Evolutionary conservation across 805 yeast genomes (phyloP), one percentile per base, ranked within the genome.

Genomic region (Clavispora fructus): DNA sequence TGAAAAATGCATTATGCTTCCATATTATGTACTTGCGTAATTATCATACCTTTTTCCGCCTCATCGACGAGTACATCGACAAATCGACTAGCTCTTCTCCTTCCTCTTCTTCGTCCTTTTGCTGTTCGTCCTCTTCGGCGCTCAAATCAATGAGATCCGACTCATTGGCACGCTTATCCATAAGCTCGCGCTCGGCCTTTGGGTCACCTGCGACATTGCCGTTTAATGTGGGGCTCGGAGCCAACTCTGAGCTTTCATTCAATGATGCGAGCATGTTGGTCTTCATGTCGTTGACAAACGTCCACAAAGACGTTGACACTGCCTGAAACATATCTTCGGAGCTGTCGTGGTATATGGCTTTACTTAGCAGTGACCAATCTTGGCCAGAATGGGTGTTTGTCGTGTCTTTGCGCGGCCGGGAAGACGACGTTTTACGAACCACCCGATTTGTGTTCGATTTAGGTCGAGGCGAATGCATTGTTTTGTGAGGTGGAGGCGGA

Each of bases 271-370:
- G 43, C 50, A 52, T 49, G 19, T 52, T 52, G 19, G 45, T 33
- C 35, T 67, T 68, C 14, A 72, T 68, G 44, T 71, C 75, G 48
- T 66, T 69, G 19, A 72, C 73, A 55, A 72, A 71, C 6, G 73
- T 52, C 75, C 75, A 71, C 14, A 72, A 61, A 11, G 73, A 67
- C 14, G 67, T 56, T 8, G 74, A 66, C 4, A 71, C 75, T 5
- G 66, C 60, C 49, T 70, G 73, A 23, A 72, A 50, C 71, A 71
- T 61, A 45, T 71, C 74, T 13, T 69, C 73, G 16, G 41, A 26
- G 9, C 10, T 27, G 25, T 33, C 37, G 6, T 16, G 25, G 13
- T 33, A 33, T 9, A 11, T 10, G 6, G 25, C 25, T 17, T 33
- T 33, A 16, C 7, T 16, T 10, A 33, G n/a, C 35, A 14, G 35